These are phyloP conservation scores for Dissophora ornata DNA, from an alignment of 192 early-diverging fungal species.

Conservation along the genomic window DNA sequence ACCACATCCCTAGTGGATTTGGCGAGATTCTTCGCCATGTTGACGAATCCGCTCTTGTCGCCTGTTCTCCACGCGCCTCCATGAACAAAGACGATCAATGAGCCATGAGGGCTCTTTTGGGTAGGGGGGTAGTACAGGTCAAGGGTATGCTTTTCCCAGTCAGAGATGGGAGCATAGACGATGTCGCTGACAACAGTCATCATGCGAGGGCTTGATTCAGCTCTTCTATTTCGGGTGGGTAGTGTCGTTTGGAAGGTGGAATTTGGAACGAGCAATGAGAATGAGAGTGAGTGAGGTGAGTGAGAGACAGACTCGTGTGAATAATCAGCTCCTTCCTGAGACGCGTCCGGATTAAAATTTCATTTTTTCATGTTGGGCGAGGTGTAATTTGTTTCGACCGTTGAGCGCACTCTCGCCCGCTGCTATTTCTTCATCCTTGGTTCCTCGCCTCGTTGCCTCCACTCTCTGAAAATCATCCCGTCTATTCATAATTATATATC, in stretches of 20 bases:
- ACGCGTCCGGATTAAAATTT: constrained; percentile 8
- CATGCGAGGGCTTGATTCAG: not conserved
- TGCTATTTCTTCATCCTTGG: not conserved
- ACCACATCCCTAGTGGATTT: constrained; percentile 60
- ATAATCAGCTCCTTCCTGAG: not conserved
- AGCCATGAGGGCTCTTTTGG: constrained; percentile 12
- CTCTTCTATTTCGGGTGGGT: not conserved
- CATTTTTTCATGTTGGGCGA: not conserved
- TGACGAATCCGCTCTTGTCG: constrained; percentile 71
- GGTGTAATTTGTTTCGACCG: too few species aligned
- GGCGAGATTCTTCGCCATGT: constrained; percentile 65
- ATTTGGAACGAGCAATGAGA: too few species aligned
- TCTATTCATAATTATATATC: not conserved
- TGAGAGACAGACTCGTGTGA: not conserved
- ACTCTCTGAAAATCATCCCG: constrained; percentile 2
- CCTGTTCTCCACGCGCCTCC: constrained; percentile 90
- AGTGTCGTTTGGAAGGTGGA: constrained; percentile 25
- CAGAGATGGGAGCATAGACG: constrained; percentile 39
- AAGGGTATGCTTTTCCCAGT: constrained; percentile 63
- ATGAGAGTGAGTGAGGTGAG: constrained; percentile 6
- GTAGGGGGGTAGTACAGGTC: constrained; percentile 69
- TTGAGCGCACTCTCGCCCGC: too few species aligned
- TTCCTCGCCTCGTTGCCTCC: not conserved
- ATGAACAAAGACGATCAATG: constrained; percentile 79
- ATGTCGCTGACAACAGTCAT: constrained; percentile 21